Base-by-base conservation (phyloP, 1,284 basidiomycete species). In the Tilletia caries region DNA sequence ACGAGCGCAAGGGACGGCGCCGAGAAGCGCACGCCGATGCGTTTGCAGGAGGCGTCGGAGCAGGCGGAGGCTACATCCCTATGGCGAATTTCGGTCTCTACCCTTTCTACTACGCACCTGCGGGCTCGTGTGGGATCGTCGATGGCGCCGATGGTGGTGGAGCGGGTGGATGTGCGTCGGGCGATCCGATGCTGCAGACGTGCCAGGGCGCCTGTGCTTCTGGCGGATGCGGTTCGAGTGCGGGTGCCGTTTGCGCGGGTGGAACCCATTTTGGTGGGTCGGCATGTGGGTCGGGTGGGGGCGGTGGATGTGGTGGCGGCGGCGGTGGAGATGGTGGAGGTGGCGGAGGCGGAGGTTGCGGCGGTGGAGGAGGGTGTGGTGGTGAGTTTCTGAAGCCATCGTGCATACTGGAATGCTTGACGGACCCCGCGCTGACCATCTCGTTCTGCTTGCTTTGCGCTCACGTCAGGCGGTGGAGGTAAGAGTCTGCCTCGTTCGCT, bases 101-200 rank as follows among this genome's bases (percentile, higher is more conserved):
- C 33, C 71, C 74, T 3, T 72, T 74, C 58, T 68, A 69, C 64
- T 71, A 73, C 72, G 70, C 52, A 46, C 71, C 74, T 20, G 64
- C 73, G 20, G 27, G 27, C 33, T 62, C 2, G 0, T 71, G 72
- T 48, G 58, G 52, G 37, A 67, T 68, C 0, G 68, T 70, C 41
- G 68, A 68, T 10, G 73, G 72, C 67, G 70, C 69, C 25, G 48
- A 71, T 37, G 70, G 68, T 12, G 48, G 20, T 20, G 48, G 12
- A 18, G 13, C 48, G 20, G 48, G 23, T 8, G 12, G 12, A 8
- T 50, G 48, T 25, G 48, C 48, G 48, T 50, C 48, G 48, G 48
- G 20, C 6, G 20, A 50, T 18, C 13, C 48, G 72, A 67, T 37
- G 69, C 71, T 50, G 67, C 71, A 4, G 69, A 67, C 15, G 43